These are phyloP conservation scores for Cercospora berteroae DNA, from an alignment of 2,329 filamentous ascomycete species.

Conservation along the genomic window DNA sequence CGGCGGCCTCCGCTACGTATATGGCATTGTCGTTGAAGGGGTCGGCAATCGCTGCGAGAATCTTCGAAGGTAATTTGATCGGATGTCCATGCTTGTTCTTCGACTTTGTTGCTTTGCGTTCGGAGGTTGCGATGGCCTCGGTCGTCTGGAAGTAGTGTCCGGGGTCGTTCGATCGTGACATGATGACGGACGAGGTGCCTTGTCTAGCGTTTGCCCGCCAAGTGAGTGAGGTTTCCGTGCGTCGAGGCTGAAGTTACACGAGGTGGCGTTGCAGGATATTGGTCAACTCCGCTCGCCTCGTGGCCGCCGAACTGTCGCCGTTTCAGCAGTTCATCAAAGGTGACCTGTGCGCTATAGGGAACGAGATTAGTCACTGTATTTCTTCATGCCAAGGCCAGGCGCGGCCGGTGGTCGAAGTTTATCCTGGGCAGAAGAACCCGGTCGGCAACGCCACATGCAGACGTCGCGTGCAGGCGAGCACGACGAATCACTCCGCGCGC, in stretches of 20 bases:
- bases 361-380: not conserved
- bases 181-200: conserved; percentile 32
- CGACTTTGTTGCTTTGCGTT: conserved; percentile 66
- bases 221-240: not conserved
- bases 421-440: not conserved
- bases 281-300: not conserved
- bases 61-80: conserved; percentile 77
- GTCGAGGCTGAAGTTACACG: not conserved
- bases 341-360: not conserved
- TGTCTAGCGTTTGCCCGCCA: not conserved
- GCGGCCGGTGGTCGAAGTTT: not conserved
- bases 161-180: conserved; percentile 69
- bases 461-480: not conserved
- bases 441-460: not conserved
- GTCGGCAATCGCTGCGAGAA: conserved; percentile 71
- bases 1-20: conserved; percentile 85
- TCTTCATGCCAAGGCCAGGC: not conserved
- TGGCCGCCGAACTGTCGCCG: not conserved
- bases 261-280: not conserved
- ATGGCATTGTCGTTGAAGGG: conserved; percentile 59
- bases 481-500: not conserved
- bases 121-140: conserved; percentile 51
- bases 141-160: conserved; percentile 92
- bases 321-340: not conserved
- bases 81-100: conserved; percentile 85